A percentile compares a stretch with the other conserved stretches of the same genome.
phyloP scores from a whole-genome alignment of 768 basidiomycete species.

The Lentinula lateritia region DNA sequence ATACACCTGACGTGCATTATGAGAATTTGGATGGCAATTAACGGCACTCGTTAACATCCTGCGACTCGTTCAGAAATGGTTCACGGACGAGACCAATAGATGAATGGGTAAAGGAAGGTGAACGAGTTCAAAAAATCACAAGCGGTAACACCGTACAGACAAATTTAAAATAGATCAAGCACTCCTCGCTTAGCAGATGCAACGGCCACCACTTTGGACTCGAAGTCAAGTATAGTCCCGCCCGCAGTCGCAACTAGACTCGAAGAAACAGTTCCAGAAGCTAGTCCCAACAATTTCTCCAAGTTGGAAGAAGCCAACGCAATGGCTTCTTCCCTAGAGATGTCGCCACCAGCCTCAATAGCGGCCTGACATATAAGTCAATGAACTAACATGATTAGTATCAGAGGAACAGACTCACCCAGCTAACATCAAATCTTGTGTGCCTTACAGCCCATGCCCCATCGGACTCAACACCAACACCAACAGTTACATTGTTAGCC shows the following conservation, averaged over 20 bases:
- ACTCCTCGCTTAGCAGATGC: conserved; percentile 24
- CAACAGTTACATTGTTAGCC: conserved; percentile 64
- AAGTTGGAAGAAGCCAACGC: conserved; percentile 36
- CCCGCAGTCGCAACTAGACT: conserved; percentile 33
- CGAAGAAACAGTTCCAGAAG: conserved; percentile 1
- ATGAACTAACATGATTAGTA: neutral
- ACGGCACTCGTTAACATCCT: neutral
- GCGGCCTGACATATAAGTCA: neutral
- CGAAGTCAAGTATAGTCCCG: conserved; percentile 32
- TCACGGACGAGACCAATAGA: too few species aligned
- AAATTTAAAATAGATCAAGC: conserved; percentile 9
- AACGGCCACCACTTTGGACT: conserved; percentile 34
- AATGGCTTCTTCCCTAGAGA: conserved; percentile 28
- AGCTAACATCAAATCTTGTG: conserved; percentile 68
- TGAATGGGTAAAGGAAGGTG: too few species aligned
- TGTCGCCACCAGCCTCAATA: conserved; percentile 22
- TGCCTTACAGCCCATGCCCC: conserved; percentile 62
- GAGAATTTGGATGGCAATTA: neutral
- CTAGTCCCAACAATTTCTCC: conserved; percentile 35
- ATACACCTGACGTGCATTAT: neutral
- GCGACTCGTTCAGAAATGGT: neutral
- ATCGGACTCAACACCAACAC: conserved; percentile 41
- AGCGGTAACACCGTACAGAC: too few species aligned
- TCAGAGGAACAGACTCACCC: conserved; percentile 41
- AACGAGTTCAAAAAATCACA: too few species aligned